Evolutionary conservation across 257 asterid genomes (phyloP).

Genomic region (Lycium ferocissimum): DNA sequence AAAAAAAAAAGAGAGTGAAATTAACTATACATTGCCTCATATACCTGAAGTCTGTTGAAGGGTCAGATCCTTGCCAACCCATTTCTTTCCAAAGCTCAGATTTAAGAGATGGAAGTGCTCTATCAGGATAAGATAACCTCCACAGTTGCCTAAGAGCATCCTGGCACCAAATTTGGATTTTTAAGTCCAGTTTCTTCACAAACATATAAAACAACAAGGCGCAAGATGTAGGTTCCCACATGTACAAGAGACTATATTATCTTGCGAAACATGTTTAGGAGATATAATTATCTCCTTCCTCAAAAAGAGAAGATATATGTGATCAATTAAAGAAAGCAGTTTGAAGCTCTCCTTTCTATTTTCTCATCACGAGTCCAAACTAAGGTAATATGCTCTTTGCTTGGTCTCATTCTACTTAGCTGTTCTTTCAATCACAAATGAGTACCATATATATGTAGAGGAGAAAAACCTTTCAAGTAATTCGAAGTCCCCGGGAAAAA

Average conservation of each 20-base stretch:
- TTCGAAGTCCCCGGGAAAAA: neutral
- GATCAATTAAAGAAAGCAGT: neutral
- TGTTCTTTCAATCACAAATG: neutral
- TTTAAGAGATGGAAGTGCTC: conserved; percentile 81
- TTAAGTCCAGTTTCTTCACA: conserved; percentile 1
- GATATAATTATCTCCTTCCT: neutral
- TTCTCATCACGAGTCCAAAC: neutral
- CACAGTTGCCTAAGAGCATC: conserved; percentile 90
- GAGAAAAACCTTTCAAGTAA: neutral
- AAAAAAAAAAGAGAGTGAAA: neutral
- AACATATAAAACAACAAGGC: neutral
- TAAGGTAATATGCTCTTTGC: neutral
- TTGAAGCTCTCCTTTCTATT: neutral
- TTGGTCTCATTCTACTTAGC: neutral
- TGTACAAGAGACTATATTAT: neutral
- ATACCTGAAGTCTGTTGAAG: conserved; percentile 98
- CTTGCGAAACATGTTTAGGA: neutral
- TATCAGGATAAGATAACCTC: conserved; percentile 87
- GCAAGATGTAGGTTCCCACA: neutral
- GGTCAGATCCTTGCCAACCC: conserved; percentile 99
- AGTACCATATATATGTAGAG: neutral
- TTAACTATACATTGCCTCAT: conserved; percentile 23
- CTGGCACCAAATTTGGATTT: conserved; percentile 47
- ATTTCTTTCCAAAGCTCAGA: conserved; percentile 97
- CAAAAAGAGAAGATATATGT: neutral